phyloP scores from a whole-genome alignment of 2,329 filamentous ascomycete species.

The Alternaria gaisen region DNA sequence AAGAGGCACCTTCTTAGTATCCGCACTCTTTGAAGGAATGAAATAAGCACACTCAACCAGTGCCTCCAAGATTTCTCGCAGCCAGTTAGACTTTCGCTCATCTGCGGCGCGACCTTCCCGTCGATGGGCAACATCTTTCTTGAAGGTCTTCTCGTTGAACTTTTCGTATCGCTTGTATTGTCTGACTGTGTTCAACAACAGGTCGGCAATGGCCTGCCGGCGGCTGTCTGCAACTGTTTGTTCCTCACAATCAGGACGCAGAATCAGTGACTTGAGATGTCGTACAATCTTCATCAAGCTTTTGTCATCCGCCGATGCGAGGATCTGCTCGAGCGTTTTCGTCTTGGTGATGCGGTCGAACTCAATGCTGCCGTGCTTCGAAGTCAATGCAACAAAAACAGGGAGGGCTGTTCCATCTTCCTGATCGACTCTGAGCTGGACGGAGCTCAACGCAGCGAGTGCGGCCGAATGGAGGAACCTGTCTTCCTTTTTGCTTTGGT shows the following conservation, averaged over 20 bases:
- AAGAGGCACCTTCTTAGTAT: conserved; percentile 49
- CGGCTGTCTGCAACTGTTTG: conserved; percentile 56
- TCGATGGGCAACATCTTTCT: conserved; percentile 39
- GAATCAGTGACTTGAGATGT: conserved; percentile 58
- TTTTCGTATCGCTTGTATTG: conserved; percentile 47
- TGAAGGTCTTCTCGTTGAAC: conserved; percentile 33
- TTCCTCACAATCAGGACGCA: conserved; percentile 56
- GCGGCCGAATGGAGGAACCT: conserved; percentile 70
- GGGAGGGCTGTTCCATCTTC: conserved; percentile 66
- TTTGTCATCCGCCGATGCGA: conserved; percentile 66
- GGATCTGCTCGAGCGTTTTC: conserved; percentile 80
- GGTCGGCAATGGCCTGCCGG: conserved; percentile 61
- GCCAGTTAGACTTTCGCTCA: conserved; percentile 39
- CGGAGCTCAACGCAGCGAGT: conserved; percentile 74
- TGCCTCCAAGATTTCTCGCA: conserved; percentile 56
- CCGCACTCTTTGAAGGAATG: conserved; percentile 45
- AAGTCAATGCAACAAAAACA: conserved; percentile 73
- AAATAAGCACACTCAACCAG: conserved; percentile 63
- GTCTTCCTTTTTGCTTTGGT: conserved; percentile 48
- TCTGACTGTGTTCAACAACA: conserved; percentile 62
- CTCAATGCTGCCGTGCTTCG: conserved; percentile 74
- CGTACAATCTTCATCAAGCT: conserved; percentile 63
- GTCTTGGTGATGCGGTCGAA: conserved; percentile 88
- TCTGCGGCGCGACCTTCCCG: conserved; percentile 11
- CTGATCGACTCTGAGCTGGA: conserved; percentile 70